These are phyloP conservation scores for Phytopythium boreale DNA, from an alignment of 352 stramenopile genomes.

Conservation along the genomic window DNA sequence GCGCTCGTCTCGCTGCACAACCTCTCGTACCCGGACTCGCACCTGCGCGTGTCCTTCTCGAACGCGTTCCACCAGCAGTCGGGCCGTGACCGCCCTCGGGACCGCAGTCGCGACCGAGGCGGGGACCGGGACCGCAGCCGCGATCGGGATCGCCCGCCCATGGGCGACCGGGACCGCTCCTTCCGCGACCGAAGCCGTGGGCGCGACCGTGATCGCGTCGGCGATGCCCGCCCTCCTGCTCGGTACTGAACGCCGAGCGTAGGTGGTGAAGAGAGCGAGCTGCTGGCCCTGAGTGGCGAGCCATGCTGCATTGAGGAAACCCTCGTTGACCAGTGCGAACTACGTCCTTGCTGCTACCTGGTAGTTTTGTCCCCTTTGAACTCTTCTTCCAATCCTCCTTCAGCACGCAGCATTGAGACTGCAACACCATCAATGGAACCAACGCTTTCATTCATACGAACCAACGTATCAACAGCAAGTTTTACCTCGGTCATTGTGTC, in stretches of 20 bases:
- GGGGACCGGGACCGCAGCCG: conserved; percentile 15
- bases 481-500: background rate
- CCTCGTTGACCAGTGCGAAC: no score
- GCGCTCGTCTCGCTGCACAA: conserved; percentile 72
- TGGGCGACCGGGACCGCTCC: no score
- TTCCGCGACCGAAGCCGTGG: background rate
- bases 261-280: background rate
- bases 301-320: background rate
- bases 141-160: conserved; percentile 10
- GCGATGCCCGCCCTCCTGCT: background rate
- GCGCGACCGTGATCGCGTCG: background rate
- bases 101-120: conserved; percentile 47
- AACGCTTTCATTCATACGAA: background rate
- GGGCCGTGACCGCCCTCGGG: conserved; percentile 17
- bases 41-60: conserved; percentile 82
- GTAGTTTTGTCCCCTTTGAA: background rate
- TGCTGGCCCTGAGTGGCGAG: background rate
- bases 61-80: conserved; percentile 34
- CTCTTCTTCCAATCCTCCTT: no score
- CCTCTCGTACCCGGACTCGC: conserved; percentile 60
- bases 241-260: background rate
- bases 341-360: background rate
- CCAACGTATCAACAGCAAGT: background rate
- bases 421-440: background rate
- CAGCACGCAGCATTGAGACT: no score